Evolutionary conservation across 1,284 basidiomycete species (phyloP).

Genomic region (Sphagnurus paluster): DNA sequence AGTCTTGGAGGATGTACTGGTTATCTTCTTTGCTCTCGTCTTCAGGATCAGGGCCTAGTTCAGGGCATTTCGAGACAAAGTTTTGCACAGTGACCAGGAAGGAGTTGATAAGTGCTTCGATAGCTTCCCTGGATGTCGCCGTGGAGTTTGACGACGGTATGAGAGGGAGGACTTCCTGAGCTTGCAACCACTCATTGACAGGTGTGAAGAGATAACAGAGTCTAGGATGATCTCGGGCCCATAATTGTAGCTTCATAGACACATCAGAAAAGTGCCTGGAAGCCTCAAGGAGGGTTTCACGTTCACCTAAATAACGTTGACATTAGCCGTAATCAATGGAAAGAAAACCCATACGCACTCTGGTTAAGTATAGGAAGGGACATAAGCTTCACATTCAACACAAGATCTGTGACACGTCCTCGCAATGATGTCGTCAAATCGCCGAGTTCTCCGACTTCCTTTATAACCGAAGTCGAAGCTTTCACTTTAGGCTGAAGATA

Average conservation of each 20-base stretch:
- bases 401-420: slow-evolving; percentile 25
- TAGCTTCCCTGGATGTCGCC: slow-evolving; percentile 20
- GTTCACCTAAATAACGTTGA: slow-evolving; percentile 34
- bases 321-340: neutral
- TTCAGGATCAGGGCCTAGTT: slow-evolving; percentile 15
- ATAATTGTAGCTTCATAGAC: slow-evolving; percentile 26
- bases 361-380: slow-evolving; percentile 33
- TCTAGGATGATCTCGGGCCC: slow-evolving; percentile 40
- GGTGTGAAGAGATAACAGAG: slow-evolving; percentile 50
- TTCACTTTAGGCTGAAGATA: slow-evolving; percentile 29
- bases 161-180: slow-evolving; percentile 27
- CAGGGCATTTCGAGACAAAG: slow-evolving; percentile 44
- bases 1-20: slow-evolving; percentile 44
- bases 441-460: slow-evolving; percentile 23
- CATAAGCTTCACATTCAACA: slow-evolving; percentile 30
- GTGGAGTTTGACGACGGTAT: slow-evolving; percentile 1
- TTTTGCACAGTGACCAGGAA: slow-evolving; percentile 67
- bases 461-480: slow-evolving; percentile 29
- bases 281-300: slow-evolving; percentile 25
- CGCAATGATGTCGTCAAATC: slow-evolving; percentile 22
- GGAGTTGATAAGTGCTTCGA: slow-evolving; percentile 54
- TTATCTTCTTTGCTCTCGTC: slow-evolving; percentile 33
- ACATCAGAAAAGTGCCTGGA: slow-evolving; percentile 23
- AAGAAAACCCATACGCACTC: slow-evolving; percentile 28
- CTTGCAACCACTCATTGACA: slow-evolving; percentile 47